A percentile compares a stretch with the other conserved stretches of the same genome.
These are phyloP conservation scores for Eucalyptus victrix DNA, from an alignment of 345 rosid species.

Conservation along the genomic window DNA sequence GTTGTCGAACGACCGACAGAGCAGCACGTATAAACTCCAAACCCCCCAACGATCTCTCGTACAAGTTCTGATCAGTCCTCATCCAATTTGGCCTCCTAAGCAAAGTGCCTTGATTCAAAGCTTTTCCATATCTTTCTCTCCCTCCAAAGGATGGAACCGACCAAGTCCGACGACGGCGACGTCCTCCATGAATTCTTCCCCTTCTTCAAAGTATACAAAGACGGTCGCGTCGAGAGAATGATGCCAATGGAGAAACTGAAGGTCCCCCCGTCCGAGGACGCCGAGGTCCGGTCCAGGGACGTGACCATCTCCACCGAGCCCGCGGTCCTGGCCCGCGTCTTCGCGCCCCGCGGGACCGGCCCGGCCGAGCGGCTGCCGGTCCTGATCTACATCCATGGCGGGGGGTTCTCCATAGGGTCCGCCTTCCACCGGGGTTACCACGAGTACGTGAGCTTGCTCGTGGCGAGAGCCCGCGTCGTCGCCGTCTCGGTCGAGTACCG, in stretches of 20 bases:
- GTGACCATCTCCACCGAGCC: constrained; percentile 3
- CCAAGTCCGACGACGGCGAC: not conserved
- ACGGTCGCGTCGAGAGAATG: not conserved
- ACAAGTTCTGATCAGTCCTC: not conserved
- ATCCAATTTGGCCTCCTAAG: not conserved
- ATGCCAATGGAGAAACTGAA: not conserved
- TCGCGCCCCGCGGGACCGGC: constrained; percentile 1
- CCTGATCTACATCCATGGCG: constrained; percentile 20
- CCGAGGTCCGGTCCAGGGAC: constrained; percentile 19
- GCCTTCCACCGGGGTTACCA: constrained; percentile 17
- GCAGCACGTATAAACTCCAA: not conserved
- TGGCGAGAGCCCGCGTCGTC: constrained; percentile 8
- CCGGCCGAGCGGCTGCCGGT: not conserved
- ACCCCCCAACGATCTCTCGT: not conserved
- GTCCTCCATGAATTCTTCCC: not conserved
- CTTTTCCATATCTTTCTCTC: not conserved
- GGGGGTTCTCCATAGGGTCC: constrained; percentile 28
- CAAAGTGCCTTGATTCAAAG: not conserved
- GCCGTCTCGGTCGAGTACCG: constrained; percentile 20
- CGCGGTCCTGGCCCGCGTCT: constrained; percentile 8
- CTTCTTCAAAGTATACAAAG: not conserved
- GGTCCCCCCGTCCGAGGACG: not conserved
- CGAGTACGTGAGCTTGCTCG: constrained; percentile 6
- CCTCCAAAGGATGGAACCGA: not conserved
- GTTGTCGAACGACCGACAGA: not conserved